These are phyloP conservation scores for Sanghuangporus sanghuang DNA, from an alignment of 1,284 basidiomycete genomes.

Conservation along the genomic window DNA sequence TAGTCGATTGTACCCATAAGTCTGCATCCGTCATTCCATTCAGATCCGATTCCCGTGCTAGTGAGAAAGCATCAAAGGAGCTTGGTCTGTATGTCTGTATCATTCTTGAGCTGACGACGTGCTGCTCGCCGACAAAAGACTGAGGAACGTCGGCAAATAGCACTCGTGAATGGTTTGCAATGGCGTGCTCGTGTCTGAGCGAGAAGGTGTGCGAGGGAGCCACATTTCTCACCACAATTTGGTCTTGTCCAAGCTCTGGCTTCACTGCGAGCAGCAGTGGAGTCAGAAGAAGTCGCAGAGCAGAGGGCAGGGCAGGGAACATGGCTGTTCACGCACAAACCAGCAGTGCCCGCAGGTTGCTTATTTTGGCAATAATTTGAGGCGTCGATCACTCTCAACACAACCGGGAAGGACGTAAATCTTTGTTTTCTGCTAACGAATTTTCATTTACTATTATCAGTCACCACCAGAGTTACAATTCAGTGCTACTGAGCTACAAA, in stretches of 20 bases:
- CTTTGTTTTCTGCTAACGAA: background rate
- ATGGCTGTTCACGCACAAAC: slow-evolving; percentile 5
- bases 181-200: slow-evolving; percentile 18
- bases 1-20: slow-evolving; percentile 57
- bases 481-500: background rate
- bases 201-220: slow-evolving; percentile 4
- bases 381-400: background rate
- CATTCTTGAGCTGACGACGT: slow-evolving; percentile 1
- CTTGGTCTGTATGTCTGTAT: slow-evolving; percentile 16
- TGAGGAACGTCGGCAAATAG: slow-evolving; percentile 14
- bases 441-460: background rate
- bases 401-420: too few species aligned
- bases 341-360: background rate
- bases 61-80: slow-evolving; percentile 15
- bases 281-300: slow-evolving; percentile 14
- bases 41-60: slow-evolving; percentile 1
- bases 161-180: slow-evolving; percentile 14
- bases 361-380: background rate
- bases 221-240: background rate
- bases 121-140: background rate
- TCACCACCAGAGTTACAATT: background rate
- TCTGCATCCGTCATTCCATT: slow-evolving; percentile 12
- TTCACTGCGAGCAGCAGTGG: slow-evolving; percentile 2
- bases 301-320: slow-evolving; percentile 10
- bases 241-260: background rate